Percentiles rank a stretch among this genome's conserved stretches.
Conservation (phyloP, 441 rosid genomes). For the Syzygium syzygioides region DNA sequence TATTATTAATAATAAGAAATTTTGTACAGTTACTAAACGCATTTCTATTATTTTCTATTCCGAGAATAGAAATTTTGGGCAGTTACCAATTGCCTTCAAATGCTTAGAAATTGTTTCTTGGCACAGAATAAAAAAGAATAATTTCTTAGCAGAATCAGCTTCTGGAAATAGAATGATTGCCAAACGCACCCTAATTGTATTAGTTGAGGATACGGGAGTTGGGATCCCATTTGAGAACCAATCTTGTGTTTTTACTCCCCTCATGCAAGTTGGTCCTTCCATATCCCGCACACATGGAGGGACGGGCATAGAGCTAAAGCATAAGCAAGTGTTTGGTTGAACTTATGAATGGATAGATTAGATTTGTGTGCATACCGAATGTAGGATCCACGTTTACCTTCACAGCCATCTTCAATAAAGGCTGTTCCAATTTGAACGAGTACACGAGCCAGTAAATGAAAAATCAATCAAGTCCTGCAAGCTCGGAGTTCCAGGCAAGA, state of each 20-base stretch:
- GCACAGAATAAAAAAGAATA: too few relatives aligned
- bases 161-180: too few relatives aligned
- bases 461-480: slow-evolving; percentile 24
- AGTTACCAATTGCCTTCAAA: too few relatives aligned
- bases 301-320: slow-evolving; percentile 89
- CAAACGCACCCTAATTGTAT: slow-evolving; percentile 25
- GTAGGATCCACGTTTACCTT: slow-evolving; percentile 83
- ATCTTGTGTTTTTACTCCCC: slow-evolving; percentile 79
- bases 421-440: slow-evolving; percentile 33
- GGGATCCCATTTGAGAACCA: slow-evolving; percentile 90
- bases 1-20: too few relatives aligned
- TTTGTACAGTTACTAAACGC: too few relatives aligned
- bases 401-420: slow-evolving; percentile 63
- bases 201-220: slow-evolving; percentile 90
- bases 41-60: too few relatives aligned
- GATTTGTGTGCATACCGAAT: slow-evolving; percentile 68
- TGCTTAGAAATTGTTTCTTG: too few relatives aligned
- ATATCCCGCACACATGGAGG: slow-evolving; percentile 86
- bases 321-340: slow-evolving; percentile 87
- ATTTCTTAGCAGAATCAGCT: too few relatives aligned
- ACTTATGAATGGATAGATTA: slow-evolving; percentile 86
- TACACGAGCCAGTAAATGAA: slow-evolving; percentile 35
- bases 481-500: slow-evolving; percentile 55
- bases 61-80: too few relatives aligned
- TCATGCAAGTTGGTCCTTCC: slow-evolving; percentile 90